Base-by-base conservation (phyloP, 106 monocot species). In the Dendrobium catenatum region DNA sequence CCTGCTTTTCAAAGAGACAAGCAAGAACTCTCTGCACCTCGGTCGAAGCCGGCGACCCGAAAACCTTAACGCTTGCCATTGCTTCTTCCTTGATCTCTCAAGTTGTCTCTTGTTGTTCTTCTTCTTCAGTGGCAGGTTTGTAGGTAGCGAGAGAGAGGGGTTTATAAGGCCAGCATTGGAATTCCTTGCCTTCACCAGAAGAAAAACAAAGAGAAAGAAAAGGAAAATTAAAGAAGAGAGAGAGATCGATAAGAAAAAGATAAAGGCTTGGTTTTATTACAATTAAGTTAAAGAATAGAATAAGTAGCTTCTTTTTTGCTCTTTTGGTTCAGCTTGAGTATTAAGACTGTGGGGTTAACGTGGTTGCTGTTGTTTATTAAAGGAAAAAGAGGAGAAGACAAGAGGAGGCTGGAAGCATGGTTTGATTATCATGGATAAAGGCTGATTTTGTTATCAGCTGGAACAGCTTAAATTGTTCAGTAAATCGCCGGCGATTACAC, bases 1-100 rank as follows among this genome's bases (percentile, higher is more conserved):
- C 82, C 8, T 92, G 76, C 84, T 92, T 92, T 82, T 92, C 92
- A 18, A 92, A 92, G 11, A 92, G 89, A 79, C 92, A 92, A 6
- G 86, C 66, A 42, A 92, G 79, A 20, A 92, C 92, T 78, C 92
- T 59, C 13, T 88, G 86, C 56, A 92, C 92, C 82, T 92, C 92
- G 0, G 87, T 64, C 3, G 89, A 88, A 6, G 92, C 80, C 9
- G 92, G 92, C 9, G 87, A 88, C 17, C 92, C 92, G 55, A 92
- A 88, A 3, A 92, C 84, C 82, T 88, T 89, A 55, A 92, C 82
- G 54, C 82, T 70, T 10, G 89, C 73, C 91, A 87, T 85, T 80
- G 42, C 5, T 16, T 17, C 43, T 31, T 41, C 75, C 54, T 18
- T 10, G 42, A 42, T 22, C 15, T 47, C 48, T 61, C 49, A 55